Evolutionary conservation across 2,329 filamentous ascomycete genomes (phyloP), one percentile per base, ranked within the genome.

Genomic region (Venturia oleaginea): DNA sequence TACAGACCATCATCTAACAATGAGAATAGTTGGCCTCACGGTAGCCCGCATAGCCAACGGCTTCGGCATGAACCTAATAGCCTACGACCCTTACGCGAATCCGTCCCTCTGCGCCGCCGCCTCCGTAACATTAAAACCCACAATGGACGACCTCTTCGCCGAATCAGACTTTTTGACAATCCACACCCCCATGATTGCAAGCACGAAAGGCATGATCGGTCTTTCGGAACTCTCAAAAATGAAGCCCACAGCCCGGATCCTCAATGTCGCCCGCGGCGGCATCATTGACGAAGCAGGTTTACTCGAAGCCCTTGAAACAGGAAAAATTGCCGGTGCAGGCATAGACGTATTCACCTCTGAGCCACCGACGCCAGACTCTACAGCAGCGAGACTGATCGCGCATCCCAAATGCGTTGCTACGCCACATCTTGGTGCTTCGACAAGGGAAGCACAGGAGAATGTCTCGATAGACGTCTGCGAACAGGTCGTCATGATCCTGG

Each of bases 401-500:
- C 90, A 93, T 69, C 83, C 86, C 0, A 87, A 84, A 68, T 89
- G 91, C 0, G 86, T 93, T 1, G 86, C 86, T 1, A 93, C 90
- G 8, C 90, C 90, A 0, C 90, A 94, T 73, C 80, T 94, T 0
- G 90, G 90, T 8, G 90, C 90, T 0, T 90, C 86, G 0, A 94
- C 90, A 0, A 82, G 89, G 40, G 90, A 94, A 79, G 90, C 90
- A 0, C 90, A 94, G 73, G 89, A 93, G 71, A 92, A 92, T 67
- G 90, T 92, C 3, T 90, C 87, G 1, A 83, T 92, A 67, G 90
- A 93, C 69, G 90, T 93, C 10, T 93, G 90, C 74, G 86, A 87
- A 40, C 90, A 94, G 75, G 88, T 92, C 15, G 80, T 89, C 0
- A 83, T 87, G 65, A 90, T 93, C 51, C 78, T 94, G 2, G 79